Percentiles rank a stretch among this genome's conserved stretches.
Evolutionary conservation across 441 rosid species (phyloP).

Genomic region (Flueggea neowawraea): DNA sequence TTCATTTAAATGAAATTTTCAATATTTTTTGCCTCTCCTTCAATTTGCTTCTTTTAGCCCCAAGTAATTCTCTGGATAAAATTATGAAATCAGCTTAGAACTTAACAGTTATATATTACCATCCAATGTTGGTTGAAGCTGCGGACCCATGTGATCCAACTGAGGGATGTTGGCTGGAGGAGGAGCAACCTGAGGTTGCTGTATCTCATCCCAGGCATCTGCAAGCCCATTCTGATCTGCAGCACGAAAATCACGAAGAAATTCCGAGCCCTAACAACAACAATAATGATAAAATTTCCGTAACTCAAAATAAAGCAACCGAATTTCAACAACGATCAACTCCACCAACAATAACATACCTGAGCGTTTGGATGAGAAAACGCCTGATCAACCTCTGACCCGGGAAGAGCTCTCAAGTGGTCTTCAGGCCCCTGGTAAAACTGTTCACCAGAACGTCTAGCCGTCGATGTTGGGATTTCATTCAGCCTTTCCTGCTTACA

Average conservation of each 20-base stretch:
- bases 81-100: neutral
- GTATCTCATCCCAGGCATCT: slow-evolving; percentile 88
- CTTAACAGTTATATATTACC: slow-evolving; percentile 30
- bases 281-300: slow-evolving; percentile 1
- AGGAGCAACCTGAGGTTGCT: slow-evolving; percentile 20
- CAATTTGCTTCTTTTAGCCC: too few species aligned
- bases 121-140: slow-evolving; percentile 54
- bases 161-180: slow-evolving; percentile 3
- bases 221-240: slow-evolving; percentile 66
- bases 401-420: slow-evolving; percentile 65
- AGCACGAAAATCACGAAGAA: slow-evolving; percentile 59
- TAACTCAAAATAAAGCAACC: neutral
- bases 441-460: slow-evolving; percentile 41
- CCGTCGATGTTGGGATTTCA: slow-evolving; percentile 66
- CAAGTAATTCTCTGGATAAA: neutral
- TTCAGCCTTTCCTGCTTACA: slow-evolving; percentile 66
- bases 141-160: slow-evolving; percentile 33
- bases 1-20: too few species aligned
- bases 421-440: slow-evolving; percentile 50
- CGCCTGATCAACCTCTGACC: slow-evolving; percentile 71
- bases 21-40: too few species aligned
- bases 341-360: slow-evolving; percentile 29
- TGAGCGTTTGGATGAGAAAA: slow-evolving; percentile 60
- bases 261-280: slow-evolving; percentile 61
- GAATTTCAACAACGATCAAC: neutral